Evolutionary conservation across 306 rosid genomes (phyloP).

Genomic region (Pterocarpus santalinus): DNA sequence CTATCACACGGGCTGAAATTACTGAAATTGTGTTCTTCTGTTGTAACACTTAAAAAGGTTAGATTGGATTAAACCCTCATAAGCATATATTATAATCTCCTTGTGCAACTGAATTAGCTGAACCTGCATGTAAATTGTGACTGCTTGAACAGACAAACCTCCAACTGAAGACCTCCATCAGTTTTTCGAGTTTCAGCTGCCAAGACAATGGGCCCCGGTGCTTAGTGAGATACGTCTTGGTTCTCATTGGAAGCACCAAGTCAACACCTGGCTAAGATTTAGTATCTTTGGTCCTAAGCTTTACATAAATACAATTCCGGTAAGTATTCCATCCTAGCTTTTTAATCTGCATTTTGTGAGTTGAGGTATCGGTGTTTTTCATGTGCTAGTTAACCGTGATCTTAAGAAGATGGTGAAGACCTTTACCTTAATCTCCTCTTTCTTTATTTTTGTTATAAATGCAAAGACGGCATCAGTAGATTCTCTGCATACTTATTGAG

Average conservation of each 20-base stretch:
- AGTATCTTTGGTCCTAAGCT: conserved; percentile 87
- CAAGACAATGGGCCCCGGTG: conserved; percentile 91
- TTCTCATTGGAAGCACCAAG: conserved; percentile 73
- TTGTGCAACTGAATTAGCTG: conserved; percentile 28
- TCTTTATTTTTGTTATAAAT: too few relatives aligned
- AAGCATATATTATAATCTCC: conserved; percentile 20
- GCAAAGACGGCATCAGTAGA: too few relatives aligned
- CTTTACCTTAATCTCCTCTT: too few relatives aligned
- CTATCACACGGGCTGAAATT: not conserved
- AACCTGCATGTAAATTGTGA: conserved; percentile 18
- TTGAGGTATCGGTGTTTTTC: conserved; percentile 14
- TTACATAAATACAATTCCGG: conserved; percentile 77
- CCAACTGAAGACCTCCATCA: conserved; percentile 86
- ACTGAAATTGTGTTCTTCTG: conserved; percentile 4
- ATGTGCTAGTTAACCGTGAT: conserved; percentile 1
- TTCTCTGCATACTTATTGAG: too few relatives aligned
- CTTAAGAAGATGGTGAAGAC: too few relatives aligned
- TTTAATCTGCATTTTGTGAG: conserved; percentile 5
- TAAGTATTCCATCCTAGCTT: conserved; percentile 49
- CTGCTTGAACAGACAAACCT: conserved; percentile 75
- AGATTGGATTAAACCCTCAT: conserved; percentile 11
- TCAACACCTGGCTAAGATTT: conserved; percentile 73
- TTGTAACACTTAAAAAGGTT: not conserved
- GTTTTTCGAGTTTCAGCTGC: conserved; percentile 91
- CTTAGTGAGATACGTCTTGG: conserved; percentile 86